phyloP scores from a whole-genome alignment of 257 asterid genomes.

The Apocynum venetum region DNA sequence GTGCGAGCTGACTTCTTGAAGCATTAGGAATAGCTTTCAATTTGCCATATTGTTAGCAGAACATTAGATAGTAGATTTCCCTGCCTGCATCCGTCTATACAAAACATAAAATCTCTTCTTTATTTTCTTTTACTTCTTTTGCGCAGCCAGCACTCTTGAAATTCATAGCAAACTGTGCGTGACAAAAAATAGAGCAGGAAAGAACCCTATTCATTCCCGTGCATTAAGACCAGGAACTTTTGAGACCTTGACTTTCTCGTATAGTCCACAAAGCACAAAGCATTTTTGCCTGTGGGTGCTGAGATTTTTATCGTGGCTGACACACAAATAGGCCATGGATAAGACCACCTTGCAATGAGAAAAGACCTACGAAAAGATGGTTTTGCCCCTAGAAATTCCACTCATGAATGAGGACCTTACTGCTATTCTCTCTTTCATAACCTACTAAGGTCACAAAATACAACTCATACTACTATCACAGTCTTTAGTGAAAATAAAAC shows the following conservation, averaged over 20 bases:
- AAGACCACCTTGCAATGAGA: constrained; percentile 8
- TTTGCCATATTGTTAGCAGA: not conserved
- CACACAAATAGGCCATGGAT: constrained; percentile 17
- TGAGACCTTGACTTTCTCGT: not conserved
- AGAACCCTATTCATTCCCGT: not conserved
- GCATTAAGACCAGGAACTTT: not conserved
- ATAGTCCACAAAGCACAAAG: not conserved
- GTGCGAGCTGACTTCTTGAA: constrained; percentile 15
- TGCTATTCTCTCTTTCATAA: constrained; percentile 6
- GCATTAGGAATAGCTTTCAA: constrained; percentile 7
- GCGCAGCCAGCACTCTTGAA: not conserved
- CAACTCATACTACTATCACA: not conserved
- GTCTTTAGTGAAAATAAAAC: not conserved
- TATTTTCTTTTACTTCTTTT: not conserved
- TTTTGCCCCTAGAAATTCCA: constrained; percentile 3
- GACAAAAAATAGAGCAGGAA: not conserved
- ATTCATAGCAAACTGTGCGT: not conserved
- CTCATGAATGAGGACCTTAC: not conserved
- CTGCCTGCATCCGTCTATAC: not conserved
- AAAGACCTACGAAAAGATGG: not conserved
- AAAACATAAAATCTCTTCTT: not conserved
- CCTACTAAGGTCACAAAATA: not conserved
- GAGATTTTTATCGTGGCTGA: constrained; percentile 5
- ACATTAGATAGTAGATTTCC: not conserved
- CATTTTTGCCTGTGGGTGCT: not conserved